A percentile compares a stretch with the other conserved stretches of the same genome.
Conservation (phyloP, 768 basidiomycete genomes). For the Neoboletus magnificus region DNA sequence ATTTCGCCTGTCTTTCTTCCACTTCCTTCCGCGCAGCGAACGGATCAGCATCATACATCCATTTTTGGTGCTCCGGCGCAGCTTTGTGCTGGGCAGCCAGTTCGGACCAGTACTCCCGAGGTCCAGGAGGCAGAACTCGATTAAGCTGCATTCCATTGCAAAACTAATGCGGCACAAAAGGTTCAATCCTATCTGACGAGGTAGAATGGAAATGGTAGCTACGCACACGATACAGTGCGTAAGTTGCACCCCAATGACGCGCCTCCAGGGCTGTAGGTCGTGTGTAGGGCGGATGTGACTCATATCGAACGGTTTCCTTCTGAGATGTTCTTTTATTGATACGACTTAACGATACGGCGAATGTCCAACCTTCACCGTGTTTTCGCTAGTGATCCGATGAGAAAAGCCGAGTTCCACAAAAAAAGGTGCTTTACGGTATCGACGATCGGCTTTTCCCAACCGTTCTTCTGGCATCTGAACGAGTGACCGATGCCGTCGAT, state of each 20-base stretch:
- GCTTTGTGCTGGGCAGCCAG: slow-evolving; percentile 67
- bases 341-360: slow-evolving; percentile 63
- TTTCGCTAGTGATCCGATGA: slow-evolving; percentile 38
- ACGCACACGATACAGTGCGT: slow-evolving; percentile 83
- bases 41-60: slow-evolving; percentile 89
- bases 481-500: not conserved
- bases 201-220: slow-evolving; percentile 1
- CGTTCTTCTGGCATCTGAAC: slow-evolving; percentile 78
- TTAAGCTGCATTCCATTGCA: slow-evolving; percentile 74
- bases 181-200: slow-evolving; percentile 7
- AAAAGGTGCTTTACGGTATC: slow-evolving; percentile 52
- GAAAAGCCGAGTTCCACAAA: not conserved
- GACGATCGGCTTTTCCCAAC: slow-evolving; percentile 83
- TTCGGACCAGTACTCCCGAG: slow-evolving; percentile 84
- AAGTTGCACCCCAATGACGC: slow-evolving; percentile 88
- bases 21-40: slow-evolving; percentile 72
- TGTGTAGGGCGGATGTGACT: slow-evolving; percentile 68
- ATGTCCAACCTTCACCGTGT: slow-evolving; percentile 53
- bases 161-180: slow-evolving; percentile 45
- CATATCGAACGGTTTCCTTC: slow-evolving; percentile 65
- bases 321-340: slow-evolving; percentile 69
- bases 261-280: slow-evolving; percentile 74
- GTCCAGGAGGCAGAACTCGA: slow-evolving; percentile 74
- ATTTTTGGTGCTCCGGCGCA: slow-evolving; percentile 65
- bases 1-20: slow-evolving; percentile 60